A percentile compares a stretch with the other conserved stretches of the same genome.
phyloP scores from a whole-genome alignment of 306 rosid genomes.

The Rosa chinensis region DNA sequence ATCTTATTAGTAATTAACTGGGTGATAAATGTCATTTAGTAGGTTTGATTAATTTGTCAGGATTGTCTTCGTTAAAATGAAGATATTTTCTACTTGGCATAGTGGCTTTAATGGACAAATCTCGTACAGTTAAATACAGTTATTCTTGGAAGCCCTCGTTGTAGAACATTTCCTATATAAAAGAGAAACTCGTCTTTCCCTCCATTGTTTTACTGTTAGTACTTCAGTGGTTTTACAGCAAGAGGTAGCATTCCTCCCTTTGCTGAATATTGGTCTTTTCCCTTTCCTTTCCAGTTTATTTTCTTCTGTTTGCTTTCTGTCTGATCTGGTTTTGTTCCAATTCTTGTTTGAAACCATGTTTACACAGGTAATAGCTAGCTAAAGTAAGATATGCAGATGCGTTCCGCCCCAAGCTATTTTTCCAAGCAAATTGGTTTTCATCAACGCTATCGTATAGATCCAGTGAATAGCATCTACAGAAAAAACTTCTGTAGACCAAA shows the following conservation, averaged over 20 bases:
- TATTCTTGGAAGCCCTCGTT: neutral
- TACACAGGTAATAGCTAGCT: neutral
- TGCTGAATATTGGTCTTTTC: neutral
- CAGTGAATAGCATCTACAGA: constrained; percentile 22
- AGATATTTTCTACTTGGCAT: constrained; percentile 1
- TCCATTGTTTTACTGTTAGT: neutral
- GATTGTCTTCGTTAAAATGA: constrained; percentile 2
- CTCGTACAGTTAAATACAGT: neutral
- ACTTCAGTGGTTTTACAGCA: constrained; percentile 12
- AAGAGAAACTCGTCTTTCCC: neutral
- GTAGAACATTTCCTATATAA: neutral
- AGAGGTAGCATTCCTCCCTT: neutral
- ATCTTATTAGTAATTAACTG: neutral
- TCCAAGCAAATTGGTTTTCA: constrained; percentile 1
- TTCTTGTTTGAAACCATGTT: neutral
- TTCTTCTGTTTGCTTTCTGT: neutral
- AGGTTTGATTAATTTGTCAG: constrained; percentile 1
- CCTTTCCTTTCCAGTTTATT: neutral
- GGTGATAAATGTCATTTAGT: constrained; percentile 18
- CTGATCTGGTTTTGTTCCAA: neutral
- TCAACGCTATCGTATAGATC: constrained; percentile 17
- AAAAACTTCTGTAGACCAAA: constrained; percentile 41
- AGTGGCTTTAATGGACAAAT: neutral
- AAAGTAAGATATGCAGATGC: constrained; percentile 51
- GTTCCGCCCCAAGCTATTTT: constrained; percentile 28